A percentile compares a stretch with the other conserved stretches of the same genome.
Conservation (phyloP, 2,329 filamentous ascomycete genomes). For the Fusarium lateritium region DNA sequence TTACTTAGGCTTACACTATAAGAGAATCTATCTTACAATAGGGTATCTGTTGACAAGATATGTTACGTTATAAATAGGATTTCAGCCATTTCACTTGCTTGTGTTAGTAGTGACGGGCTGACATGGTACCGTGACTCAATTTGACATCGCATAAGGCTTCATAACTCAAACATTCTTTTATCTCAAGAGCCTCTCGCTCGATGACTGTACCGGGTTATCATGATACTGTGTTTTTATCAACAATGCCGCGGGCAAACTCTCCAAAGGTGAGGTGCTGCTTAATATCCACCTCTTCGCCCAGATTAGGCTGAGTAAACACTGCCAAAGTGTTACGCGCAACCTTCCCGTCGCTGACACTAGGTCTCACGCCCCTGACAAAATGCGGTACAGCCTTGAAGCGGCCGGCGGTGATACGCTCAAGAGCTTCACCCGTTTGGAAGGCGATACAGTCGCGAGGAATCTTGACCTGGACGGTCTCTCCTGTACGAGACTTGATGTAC, state of each 20-base stretch:
- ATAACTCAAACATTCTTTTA: background rate
- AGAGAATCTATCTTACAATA: background rate
- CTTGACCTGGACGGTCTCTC: constrained; percentile 87
- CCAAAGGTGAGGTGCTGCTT: constrained; percentile 79
- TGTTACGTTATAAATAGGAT: background rate
- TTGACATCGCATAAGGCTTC: background rate
- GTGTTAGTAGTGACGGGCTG: background rate
- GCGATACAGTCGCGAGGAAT: constrained; percentile 93
- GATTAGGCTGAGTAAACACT: constrained; percentile 96
- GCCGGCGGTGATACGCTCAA: constrained; percentile 92
- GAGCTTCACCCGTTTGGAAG: constrained; percentile 94
- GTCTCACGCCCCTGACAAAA: constrained; percentile 85
- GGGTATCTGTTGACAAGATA: background rate
- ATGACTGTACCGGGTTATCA: constrained; percentile 12
- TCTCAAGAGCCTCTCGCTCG: background rate
- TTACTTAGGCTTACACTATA: background rate
- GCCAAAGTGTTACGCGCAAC: constrained; percentile 91
- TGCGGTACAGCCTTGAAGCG: constrained; percentile 95
- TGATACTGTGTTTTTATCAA: constrained; percentile 71
- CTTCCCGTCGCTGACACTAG: constrained; percentile 64
- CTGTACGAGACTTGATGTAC: constrained; percentile 92
- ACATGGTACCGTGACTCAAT: no score
- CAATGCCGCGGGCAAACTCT: constrained; percentile 77
- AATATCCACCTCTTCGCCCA: constrained; percentile 83
- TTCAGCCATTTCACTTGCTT: background rate